These are phyloP conservation scores for Irpex rosettiformis DNA, from an alignment of 1,284 basidiomycete genomes.

Conservation along the genomic window DNA sequence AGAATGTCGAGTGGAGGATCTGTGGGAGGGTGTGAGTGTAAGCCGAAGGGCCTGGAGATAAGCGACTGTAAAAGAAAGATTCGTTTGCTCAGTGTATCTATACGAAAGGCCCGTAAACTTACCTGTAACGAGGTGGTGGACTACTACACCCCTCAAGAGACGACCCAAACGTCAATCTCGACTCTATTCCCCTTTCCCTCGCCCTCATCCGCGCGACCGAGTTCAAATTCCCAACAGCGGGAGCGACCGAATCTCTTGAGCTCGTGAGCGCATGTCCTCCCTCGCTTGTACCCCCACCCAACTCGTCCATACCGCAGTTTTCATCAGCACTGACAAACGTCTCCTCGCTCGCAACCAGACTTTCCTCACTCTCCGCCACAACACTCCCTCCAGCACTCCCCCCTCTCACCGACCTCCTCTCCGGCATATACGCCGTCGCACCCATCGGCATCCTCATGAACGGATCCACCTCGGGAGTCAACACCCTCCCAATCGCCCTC, in stretches of 20 bases:
- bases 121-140: not conserved
- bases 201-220: not conserved
- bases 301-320: too few relatives aligned
- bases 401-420: not conserved
- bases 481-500: conserved; percentile 25
- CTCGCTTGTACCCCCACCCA: not conserved
- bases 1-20: not conserved
- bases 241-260: not conserved
- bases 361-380: not conserved
- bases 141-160: not conserved
- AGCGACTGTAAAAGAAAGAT: not conserved
- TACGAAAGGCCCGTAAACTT: not conserved
- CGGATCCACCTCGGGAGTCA: conserved; percentile 31
- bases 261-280: not conserved
- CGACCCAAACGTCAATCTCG: not conserved
- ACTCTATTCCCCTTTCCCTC: not conserved
- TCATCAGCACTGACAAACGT: not conserved
- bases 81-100: not conserved
- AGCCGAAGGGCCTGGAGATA: not conserved
- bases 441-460: conserved; percentile 25
- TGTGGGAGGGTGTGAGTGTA: not conserved
- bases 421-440: conserved; percentile 9
- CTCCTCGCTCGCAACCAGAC: not conserved
- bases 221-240: not conserved
- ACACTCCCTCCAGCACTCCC: not conserved